Percentiles rank a stretch among this genome's conserved stretches.
Evolutionary conservation across 176 grass and related monocot species (phyloP).

Genomic region (Musa acuminata): DNA sequence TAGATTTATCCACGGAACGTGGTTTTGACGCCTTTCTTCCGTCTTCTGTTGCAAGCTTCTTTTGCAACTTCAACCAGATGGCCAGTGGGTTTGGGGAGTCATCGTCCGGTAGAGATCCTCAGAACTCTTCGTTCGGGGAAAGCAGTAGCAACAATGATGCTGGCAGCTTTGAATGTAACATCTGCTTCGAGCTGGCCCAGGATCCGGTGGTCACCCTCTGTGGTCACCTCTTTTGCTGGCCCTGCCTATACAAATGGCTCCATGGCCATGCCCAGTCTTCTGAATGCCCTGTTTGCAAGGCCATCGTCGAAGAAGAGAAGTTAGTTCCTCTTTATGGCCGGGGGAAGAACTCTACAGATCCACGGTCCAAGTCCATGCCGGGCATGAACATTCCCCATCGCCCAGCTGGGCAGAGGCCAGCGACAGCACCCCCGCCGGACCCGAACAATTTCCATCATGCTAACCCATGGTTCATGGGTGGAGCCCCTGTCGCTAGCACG

Average conservation of each 20-base stretch:
- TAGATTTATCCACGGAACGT: background rate
- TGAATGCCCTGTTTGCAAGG: conserved; percentile 95
- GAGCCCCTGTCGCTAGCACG: conserved; percentile 30
- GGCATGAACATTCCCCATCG: conserved; percentile 67
- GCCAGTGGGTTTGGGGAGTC: conserved; percentile 46
- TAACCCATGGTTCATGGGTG: conserved; percentile 57
- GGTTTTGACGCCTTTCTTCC: background rate
- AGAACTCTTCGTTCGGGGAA: conserved; percentile 11
- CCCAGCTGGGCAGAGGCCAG: conserved; percentile 70
- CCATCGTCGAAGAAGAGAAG: conserved; percentile 79
- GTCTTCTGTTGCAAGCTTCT: background rate
- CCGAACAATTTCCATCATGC: conserved; percentile 36
- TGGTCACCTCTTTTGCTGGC: conserved; percentile 91
- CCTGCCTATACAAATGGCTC: conserved; percentile 90
- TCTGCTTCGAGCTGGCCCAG: conserved; percentile 87
- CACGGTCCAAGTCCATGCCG: conserved; percentile 57
- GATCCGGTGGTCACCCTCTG: conserved; percentile 90
- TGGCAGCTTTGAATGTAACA: conserved; percentile 79
- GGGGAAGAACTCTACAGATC: conserved; percentile 78
- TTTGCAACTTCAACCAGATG: conserved; percentile 24
- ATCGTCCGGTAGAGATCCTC: conserved; percentile 11
- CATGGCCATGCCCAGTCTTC: conserved; percentile 53
- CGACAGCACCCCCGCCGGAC: conserved; percentile 52
- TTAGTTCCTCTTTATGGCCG: conserved; percentile 82
- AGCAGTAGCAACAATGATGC: conserved; percentile 33